These are phyloP conservation scores for Ascodesmis nigricans DNA, from an alignment of 495 filamentous ascomycete species.

Conservation along the genomic window DNA sequence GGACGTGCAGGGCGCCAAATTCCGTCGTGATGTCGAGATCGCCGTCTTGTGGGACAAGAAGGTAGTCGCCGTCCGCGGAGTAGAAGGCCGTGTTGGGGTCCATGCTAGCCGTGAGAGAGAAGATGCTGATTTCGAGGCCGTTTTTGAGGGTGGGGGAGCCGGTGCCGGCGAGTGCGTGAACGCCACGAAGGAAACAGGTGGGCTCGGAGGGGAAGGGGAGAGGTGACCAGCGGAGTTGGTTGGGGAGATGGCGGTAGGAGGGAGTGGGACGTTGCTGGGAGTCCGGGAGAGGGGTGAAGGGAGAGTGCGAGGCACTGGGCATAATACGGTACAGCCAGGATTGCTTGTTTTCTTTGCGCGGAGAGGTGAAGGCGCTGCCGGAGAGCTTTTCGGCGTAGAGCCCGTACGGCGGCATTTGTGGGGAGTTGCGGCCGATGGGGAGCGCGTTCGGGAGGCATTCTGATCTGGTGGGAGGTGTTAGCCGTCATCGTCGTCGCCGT, in stretches of 20 bases:
- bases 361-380: constrained; percentile 81
- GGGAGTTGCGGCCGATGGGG: constrained; percentile 57
- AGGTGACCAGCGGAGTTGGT: constrained; percentile 80
- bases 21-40: constrained; percentile 66
- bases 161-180: constrained; percentile 58
- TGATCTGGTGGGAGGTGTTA: constrained; percentile 6
- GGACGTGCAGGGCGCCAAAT: constrained; percentile 56
- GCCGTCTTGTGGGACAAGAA: constrained; percentile 70
- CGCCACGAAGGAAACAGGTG: constrained; percentile 27
- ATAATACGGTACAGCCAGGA: constrained; percentile 88
- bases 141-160: constrained; percentile 65
- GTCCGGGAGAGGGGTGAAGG: constrained; percentile 34
- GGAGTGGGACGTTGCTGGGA: not conserved
- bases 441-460: constrained; percentile 16
- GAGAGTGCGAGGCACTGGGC: constrained; percentile 58
- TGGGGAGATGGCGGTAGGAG: constrained; percentile 40
- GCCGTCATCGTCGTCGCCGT: too few species aligned
- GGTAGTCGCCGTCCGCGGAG: constrained; percentile 72
- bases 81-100: constrained; percentile 43
- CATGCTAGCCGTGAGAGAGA: constrained; percentile 67
- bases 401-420: constrained; percentile 64
- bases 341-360: constrained; percentile 70
- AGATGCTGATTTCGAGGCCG: constrained; percentile 64
- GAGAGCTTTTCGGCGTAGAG: constrained; percentile 88
- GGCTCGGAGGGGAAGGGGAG: constrained; percentile 46